Evolutionary conservation across 108 stramenopile species (phyloP).

Genomic region (Bacterosira constricta): DNA sequence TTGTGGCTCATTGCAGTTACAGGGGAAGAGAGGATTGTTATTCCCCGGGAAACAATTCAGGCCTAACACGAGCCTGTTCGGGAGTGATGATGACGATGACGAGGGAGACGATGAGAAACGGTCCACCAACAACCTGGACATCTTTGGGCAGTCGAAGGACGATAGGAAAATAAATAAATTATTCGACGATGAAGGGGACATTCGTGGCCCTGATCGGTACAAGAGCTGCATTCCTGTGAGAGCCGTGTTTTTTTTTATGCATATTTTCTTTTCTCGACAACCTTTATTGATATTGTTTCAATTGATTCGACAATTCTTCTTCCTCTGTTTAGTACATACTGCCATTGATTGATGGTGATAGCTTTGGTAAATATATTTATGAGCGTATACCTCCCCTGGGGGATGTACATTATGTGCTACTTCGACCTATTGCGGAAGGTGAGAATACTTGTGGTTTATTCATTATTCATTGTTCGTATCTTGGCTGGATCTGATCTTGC

Average conservation of each 20-base stretch:
- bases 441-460: too few relatives aligned
- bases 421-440: constrained; percentile 63
- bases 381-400: constrained; percentile 73
- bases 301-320: too few relatives aligned
- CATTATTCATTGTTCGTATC: too few relatives aligned
- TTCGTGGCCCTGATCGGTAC: constrained; percentile 39
- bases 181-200: constrained; percentile 39
- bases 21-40: not conserved
- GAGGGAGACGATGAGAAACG: constrained; percentile 20
- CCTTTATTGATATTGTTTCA: too few relatives aligned
- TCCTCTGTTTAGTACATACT: too few relatives aligned
- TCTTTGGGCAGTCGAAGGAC: constrained; percentile 37
- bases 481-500: too few relatives aligned
- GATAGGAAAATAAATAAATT: constrained; percentile 5
- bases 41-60: not conserved
- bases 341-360: constrained; percentile 57
- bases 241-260: too few relatives aligned
- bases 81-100: constrained; percentile 11
- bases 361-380: constrained; percentile 79
- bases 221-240: constrained; percentile 53
- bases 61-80: not conserved
- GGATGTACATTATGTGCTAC: constrained; percentile 51
- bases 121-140: constrained; percentile 36
- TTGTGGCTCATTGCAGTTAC: not conserved
- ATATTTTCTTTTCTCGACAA: too few relatives aligned